A percentile compares a stretch with the other conserved stretches of the same genome.
These are phyloP conservation scores for Sungouiozyma ichnusensis DNA, from an alignment of 805 yeast species.

Conservation along the genomic window DNA sequence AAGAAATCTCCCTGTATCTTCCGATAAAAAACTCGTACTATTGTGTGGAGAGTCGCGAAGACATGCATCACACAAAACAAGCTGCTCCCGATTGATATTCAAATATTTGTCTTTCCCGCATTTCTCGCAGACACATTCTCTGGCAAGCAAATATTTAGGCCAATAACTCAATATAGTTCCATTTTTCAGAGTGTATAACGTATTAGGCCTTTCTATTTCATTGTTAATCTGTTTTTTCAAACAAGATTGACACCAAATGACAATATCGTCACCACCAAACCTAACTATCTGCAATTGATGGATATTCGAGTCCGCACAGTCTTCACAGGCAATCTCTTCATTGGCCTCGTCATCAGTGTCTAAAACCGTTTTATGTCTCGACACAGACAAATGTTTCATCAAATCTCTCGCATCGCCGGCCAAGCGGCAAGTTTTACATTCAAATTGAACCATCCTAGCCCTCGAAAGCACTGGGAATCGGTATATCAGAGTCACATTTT, in stretches of 20 bases:
- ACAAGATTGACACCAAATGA: conserved; percentile 39
- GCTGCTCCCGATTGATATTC: conserved; percentile 24
- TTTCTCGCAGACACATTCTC: conserved; percentile 39
- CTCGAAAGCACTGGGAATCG: background rate
- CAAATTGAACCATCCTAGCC: conserved; percentile 15
- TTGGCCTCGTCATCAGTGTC: conserved; percentile 20
- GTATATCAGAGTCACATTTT: no score
- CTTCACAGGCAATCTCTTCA: conserved; percentile 44
- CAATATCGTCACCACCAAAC: conserved; percentile 46
- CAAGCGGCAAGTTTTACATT: conserved; percentile 39
- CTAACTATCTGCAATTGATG: conserved; percentile 42
- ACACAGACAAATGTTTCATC: conserved; percentile 41
- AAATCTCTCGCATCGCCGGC: conserved; percentile 31
- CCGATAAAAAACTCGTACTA: conserved; percentile 30
- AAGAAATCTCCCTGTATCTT: conserved; percentile 38
- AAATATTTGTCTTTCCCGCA: conserved; percentile 36
- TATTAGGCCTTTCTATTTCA: conserved; percentile 31
- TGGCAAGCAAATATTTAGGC: conserved; percentile 37
- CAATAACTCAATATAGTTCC: conserved; percentile 45
- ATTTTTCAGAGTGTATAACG: conserved; percentile 41
- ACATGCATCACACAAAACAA: conserved; percentile 38
- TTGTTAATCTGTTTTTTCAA: conserved; percentile 22
- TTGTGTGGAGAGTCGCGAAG: conserved; percentile 16
- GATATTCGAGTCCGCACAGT: conserved; percentile 43
- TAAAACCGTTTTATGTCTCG: conserved; percentile 42